phyloP scores from a whole-genome alignment of 306 rosid genomes.

The Ormosia semicastrata region DNA sequence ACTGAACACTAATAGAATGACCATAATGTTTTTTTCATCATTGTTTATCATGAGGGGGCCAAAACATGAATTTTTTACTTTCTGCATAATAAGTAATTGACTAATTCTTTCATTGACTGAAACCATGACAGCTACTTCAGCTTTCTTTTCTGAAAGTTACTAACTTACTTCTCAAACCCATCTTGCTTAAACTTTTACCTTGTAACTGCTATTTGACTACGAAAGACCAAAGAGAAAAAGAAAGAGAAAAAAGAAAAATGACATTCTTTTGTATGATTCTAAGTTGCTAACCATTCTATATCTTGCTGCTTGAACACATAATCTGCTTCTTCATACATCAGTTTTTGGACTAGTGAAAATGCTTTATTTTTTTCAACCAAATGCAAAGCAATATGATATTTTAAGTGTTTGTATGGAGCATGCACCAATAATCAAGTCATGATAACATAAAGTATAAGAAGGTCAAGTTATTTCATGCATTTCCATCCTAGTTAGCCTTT shows the following conservation, averaged over 20 bases:
- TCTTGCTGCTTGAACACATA: background rate
- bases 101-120: background rate
- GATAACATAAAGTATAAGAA: background rate
- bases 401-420: background rate
- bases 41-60: too few species aligned
- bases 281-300: too few species aligned
- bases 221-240: too few species aligned
- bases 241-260: too few species aligned
- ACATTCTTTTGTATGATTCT: too few species aligned
- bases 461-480: background rate
- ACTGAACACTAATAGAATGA: background rate
- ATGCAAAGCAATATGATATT: background rate
- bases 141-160: too few species aligned
- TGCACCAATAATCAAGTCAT: background rate
- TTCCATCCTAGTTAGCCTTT: background rate
- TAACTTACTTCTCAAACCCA: too few species aligned
- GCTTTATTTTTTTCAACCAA: background rate
- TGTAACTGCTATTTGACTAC: too few species aligned
- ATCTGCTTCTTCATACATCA: background rate
- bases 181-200: too few species aligned
- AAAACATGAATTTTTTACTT: background rate
- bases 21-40: background rate
- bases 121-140: too few species aligned
- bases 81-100: background rate
- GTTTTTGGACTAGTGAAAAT: background rate